Conservation (phyloP, 345 rosid species). For the Citropsis articulata region DNA sequence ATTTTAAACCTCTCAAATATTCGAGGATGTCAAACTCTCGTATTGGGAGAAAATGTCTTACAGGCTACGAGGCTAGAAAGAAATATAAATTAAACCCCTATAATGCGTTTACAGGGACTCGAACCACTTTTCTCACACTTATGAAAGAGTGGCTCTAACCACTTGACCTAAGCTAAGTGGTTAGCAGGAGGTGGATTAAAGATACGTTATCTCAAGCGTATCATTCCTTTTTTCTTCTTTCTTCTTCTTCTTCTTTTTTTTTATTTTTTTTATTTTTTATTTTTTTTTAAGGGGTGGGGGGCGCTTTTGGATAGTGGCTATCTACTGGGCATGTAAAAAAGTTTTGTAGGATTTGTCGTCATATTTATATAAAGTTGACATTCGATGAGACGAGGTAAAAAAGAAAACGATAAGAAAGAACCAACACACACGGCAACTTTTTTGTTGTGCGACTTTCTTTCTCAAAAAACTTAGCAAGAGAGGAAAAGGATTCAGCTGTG, state of each 20-base stretch:
- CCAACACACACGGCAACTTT: background rate
- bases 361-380: background rate
- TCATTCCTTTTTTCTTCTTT: background rate
- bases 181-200: background rate
- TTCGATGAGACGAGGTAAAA: background rate
- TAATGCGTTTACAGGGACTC: too few relatives aligned
- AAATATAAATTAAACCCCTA: too few relatives aligned
- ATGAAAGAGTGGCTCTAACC: too few relatives aligned
- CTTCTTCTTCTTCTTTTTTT: background rate
- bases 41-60: too few relatives aligned
- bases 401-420: background rate
- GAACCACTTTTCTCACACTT: too few relatives aligned
- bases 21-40: too few relatives aligned
- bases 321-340: background rate
- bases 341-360: too few relatives aligned
- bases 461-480: background rate
- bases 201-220: background rate
- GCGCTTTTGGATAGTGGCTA: background rate
- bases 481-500: background rate
- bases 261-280: too few relatives aligned
- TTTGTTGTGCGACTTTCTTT: background rate
- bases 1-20: too few relatives aligned
- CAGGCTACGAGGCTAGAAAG: too few relatives aligned
- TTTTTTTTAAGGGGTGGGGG: too few relatives aligned
- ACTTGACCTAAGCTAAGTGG: too few relatives aligned